Conservation (phyloP, 352 stramenopile genomes). For the Globisporangium perplexum region DNA sequence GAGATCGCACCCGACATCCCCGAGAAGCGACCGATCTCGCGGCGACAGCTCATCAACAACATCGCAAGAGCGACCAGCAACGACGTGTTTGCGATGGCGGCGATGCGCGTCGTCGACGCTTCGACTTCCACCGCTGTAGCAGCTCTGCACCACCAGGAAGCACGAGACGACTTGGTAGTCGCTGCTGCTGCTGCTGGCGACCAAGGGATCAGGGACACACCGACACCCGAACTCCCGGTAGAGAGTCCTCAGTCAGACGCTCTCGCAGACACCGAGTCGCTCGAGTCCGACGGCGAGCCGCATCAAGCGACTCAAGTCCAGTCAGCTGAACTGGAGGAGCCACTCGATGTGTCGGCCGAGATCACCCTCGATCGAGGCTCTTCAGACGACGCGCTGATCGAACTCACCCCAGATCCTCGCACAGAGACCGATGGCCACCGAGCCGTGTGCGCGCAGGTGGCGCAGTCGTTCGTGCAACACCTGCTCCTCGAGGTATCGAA, state of each 20-base stretch:
- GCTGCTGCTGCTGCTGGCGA: constrained; percentile 5
- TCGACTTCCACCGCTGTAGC: background rate
- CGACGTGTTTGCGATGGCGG: constrained; percentile 7
- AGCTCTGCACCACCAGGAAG: background rate
- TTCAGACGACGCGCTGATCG: background rate
- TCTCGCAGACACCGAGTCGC: background rate
- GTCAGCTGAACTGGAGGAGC: background rate
- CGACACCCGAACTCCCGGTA: background rate
- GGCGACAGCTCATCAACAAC: constrained; percentile 9
- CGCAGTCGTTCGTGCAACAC: constrained; percentile 1
- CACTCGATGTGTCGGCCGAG: background rate
- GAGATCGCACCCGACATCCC: background rate
- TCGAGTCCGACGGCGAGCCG: background rate
- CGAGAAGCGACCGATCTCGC: background rate
- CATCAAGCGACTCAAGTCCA: background rate
- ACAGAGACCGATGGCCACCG: background rate
- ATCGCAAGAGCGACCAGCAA: constrained; percentile 18
- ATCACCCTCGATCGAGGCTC: background rate
- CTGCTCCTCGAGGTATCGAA: background rate
- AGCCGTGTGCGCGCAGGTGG: background rate
- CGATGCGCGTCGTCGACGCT: constrained; percentile 6
- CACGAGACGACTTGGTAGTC: constrained; percentile 3
- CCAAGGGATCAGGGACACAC: background rate
- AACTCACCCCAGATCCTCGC: background rate
- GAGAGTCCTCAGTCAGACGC: background rate